These are phyloP conservation scores for Hydnum rufescens DNA, from an alignment of 768 basidiomycete genomes.

Conservation along the genomic window DNA sequence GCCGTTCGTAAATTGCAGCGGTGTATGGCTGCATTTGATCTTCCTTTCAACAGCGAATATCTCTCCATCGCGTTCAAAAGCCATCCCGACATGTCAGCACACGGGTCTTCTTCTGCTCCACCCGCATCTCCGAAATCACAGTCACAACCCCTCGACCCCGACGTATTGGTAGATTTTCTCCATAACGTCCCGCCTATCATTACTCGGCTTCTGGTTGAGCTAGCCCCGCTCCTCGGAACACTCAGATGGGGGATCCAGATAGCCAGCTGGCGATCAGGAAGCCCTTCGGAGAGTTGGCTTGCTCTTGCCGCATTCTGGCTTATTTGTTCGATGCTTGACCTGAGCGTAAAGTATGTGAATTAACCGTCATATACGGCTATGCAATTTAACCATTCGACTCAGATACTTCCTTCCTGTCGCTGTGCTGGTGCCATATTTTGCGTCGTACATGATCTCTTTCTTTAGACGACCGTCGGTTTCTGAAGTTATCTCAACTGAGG, in stretches of 20 bases:
- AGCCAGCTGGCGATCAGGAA: conserved; percentile 31
- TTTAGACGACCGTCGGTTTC: not conserved
- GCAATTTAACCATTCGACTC: not conserved
- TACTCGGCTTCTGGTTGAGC: conserved; percentile 37
- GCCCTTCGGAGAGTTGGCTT: conserved; percentile 45
- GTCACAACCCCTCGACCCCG: conserved; percentile 1
- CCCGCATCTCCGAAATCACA: not conserved
- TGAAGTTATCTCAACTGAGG: conserved; percentile 28
- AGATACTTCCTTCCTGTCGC: conserved; percentile 42
- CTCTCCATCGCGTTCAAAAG: conserved; percentile 4
- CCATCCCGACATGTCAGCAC: not conserved
- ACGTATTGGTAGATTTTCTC: conserved; percentile 9
- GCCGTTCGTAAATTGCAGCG: not conserved
- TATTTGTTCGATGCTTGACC: conserved; percentile 38
- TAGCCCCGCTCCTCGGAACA: conserved; percentile 33
- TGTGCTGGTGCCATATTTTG: conserved; percentile 20
- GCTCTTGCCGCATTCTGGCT: conserved; percentile 60
- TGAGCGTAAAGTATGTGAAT: conserved; percentile 27
- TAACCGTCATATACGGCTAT: not conserved
- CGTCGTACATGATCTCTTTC: not conserved
- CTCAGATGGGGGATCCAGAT: conserved; percentile 28
- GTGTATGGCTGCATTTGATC: conserved; percentile 9
- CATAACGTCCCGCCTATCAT: conserved; percentile 32
- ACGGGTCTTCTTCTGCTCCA: not conserved
- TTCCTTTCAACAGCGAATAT: conserved; percentile 7